phyloP scores from a whole-genome alignment of 2,329 filamentous ascomycete genomes.

The Rutstroemia sydowiana region DNA sequence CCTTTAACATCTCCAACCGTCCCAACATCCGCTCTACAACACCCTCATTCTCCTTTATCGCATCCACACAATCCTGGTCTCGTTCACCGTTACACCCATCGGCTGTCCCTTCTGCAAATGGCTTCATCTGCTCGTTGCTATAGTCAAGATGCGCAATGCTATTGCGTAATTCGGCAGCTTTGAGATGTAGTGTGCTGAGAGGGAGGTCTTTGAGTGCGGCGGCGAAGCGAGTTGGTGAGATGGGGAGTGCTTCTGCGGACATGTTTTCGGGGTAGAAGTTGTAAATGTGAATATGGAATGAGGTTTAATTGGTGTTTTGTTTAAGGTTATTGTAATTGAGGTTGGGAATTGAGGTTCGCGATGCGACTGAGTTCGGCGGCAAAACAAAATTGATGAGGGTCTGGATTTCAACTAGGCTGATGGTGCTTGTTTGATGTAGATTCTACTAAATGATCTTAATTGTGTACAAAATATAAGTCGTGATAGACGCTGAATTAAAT shows the following conservation, averaged over 20 bases:
- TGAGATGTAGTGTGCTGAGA: slow-evolving; percentile 57
- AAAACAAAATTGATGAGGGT: too few species aligned
- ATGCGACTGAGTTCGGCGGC: too few species aligned
- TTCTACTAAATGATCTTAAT: too few species aligned
- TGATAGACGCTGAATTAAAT: too few species aligned
- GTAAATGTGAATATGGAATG: background rate
- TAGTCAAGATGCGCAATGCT: slow-evolving; percentile 65
- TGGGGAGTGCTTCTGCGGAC: slow-evolving; percentile 37
- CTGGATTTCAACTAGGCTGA: too few species aligned
- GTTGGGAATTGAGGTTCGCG: too few species aligned
- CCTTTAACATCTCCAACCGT: slow-evolving; percentile 58
- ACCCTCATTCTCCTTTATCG: slow-evolving; percentile 62
- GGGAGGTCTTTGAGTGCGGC: slow-evolving; percentile 61
- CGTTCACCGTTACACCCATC: slow-evolving; percentile 33
- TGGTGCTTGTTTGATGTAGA: too few species aligned
- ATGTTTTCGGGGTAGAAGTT: slow-evolving; percentile 6
- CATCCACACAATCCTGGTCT: slow-evolving; percentile 66
- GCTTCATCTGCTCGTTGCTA: slow-evolving; percentile 65
- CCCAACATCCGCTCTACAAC: slow-evolving; percentile 63
- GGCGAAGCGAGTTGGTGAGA: slow-evolving; percentile 56
- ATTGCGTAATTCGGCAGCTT: slow-evolving; percentile 70
- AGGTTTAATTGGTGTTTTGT: background rate
- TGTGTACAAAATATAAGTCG: too few species aligned
- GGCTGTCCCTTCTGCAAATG: slow-evolving; percentile 47
- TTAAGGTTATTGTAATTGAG: too few species aligned